These are phyloP conservation scores for Colletotrichum kahawae DNA, from an alignment of 2,329 filamentous ascomycete genomes.

Conservation along the genomic window DNA sequence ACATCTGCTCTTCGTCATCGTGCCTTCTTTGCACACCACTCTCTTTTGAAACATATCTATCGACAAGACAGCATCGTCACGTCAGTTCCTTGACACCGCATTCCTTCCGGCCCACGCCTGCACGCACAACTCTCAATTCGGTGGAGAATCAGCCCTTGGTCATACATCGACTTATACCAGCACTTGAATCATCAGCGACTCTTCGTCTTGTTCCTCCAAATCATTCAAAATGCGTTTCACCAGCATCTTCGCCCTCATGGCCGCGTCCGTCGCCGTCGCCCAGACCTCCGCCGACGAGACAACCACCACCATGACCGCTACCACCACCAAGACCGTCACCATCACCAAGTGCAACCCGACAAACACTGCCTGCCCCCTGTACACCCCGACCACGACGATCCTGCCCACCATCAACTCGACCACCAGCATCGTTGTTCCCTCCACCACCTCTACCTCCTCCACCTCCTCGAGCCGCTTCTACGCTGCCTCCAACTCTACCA, in stretches of 20 bases:
- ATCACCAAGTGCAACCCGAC: conserved; percentile 53
- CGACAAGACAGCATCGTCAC: conserved; percentile 18
- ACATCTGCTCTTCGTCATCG: conserved; percentile 14
- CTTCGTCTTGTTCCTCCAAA: neutral
- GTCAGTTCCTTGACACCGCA: conserved; percentile 3
- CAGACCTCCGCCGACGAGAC: conserved; percentile 32
- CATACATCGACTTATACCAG: conserved; percentile 5
- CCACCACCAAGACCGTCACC: conserved; percentile 48
- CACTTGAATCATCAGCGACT: neutral
- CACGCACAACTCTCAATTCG: neutral
- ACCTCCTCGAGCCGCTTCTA: conserved; percentile 27
- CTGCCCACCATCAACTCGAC: conserved; percentile 21
- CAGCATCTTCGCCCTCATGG: conserved; percentile 45
- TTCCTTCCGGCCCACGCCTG: neutral
- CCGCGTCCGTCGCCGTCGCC: conserved; percentile 42
- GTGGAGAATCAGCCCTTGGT: neutral
- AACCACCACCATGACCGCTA: conserved; percentile 49
- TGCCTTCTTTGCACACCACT: conserved; percentile 16
- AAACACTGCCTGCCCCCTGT: conserved; percentile 47
- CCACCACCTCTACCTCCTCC: conserved; percentile 9
- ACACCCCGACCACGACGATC: conserved; percentile 32
- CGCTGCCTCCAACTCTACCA: conserved; percentile 39
- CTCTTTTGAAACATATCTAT: neutral
- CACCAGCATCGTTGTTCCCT: conserved; percentile 19
- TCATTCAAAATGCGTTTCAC: conserved; percentile 51